Evolutionary conservation across 2,329 filamentous ascomycete species (phyloP).

Genomic region (Colletotrichum sp.): DNA sequence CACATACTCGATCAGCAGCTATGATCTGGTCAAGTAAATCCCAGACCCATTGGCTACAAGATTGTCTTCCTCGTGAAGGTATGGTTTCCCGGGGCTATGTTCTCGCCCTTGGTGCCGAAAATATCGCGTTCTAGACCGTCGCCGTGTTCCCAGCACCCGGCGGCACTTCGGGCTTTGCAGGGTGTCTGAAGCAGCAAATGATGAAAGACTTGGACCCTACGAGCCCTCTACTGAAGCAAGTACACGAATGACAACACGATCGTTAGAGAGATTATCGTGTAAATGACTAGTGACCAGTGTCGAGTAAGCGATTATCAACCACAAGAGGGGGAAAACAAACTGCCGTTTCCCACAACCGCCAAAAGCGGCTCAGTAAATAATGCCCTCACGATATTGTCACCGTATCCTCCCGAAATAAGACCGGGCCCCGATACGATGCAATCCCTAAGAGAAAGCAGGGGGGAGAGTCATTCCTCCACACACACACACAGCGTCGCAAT

Average conservation of each 20-base stretch:
- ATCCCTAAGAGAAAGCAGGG: not conserved
- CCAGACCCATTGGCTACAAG: no score
- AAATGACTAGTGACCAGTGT: not conserved
- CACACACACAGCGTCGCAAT: not conserved
- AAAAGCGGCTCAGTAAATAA: not conserved
- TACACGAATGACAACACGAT: not conserved
- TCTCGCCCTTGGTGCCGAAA: no score
- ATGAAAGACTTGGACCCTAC: not conserved
- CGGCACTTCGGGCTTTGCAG: not conserved
- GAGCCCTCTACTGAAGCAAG: not conserved
- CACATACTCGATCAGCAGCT: no score
- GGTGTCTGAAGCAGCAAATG: not conserved
- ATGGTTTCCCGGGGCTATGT: no score
- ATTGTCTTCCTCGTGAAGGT: no score
- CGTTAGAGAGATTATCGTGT: not conserved
- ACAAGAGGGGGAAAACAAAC: not conserved
- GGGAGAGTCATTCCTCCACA: slow-evolving; percentile 1
- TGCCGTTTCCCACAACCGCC: not conserved
- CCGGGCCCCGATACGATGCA: not conserved
- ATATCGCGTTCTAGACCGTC: no score
- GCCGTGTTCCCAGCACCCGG: not conserved
- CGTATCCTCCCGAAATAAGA: not conserved
- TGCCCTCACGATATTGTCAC: not conserved
- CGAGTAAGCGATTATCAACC: not conserved
- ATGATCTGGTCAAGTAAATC: no score